Evolutionary conservation across 495 filamentous ascomycete species (phyloP).

Genomic region (Annulohypoxylon maeteangense): DNA sequence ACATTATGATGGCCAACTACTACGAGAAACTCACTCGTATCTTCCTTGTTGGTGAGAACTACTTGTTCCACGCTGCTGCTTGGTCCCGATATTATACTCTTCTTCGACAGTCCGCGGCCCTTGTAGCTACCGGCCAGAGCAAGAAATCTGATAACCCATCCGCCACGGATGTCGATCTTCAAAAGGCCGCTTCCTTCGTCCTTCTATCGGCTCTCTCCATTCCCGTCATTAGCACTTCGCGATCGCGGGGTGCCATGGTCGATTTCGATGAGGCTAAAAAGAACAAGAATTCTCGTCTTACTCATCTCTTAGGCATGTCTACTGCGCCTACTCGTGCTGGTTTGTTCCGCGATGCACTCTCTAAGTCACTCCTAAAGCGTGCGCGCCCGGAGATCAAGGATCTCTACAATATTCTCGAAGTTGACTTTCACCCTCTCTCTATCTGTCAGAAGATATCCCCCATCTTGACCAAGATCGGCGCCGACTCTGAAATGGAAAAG

Average conservation of each 20-base stretch:
- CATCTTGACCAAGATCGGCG: slow-evolving; percentile 91
- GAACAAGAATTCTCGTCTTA: slow-evolving; percentile 98
- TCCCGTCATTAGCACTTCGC: slow-evolving; percentile 97
- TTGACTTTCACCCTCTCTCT: slow-evolving; percentile 97
- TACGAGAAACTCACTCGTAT: slow-evolving; percentile 99
- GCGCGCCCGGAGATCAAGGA: slow-evolving; percentile 93
- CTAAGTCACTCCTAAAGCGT: slow-evolving; percentile 91
- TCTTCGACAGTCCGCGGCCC: slow-evolving; percentile 86
- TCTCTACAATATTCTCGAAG: slow-evolving; percentile 97
- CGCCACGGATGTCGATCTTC: slow-evolving; percentile 87
- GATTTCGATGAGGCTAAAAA: slow-evolving; percentile 97
- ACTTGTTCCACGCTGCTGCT: slow-evolving; percentile 97
- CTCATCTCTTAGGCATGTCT: slow-evolving; percentile 93
- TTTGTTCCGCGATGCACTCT: slow-evolving; percentile 93
- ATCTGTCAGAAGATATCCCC: slow-evolving; percentile 99
- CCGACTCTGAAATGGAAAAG: slow-evolving; percentile 95
- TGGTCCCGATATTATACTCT: slow-evolving; percentile 98
- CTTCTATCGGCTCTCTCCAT: slow-evolving; percentile 95
- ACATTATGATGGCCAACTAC: slow-evolving; percentile 99
- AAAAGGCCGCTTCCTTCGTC: slow-evolving; percentile 87
- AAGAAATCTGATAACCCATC: slow-evolving; percentile 94
- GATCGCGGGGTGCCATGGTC: slow-evolving; percentile 92
- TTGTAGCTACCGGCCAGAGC: slow-evolving; percentile 84
- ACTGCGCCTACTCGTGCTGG: slow-evolving; percentile 87
- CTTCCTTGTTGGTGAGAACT: slow-evolving; percentile 99